Evolutionary conservation across 1,139 yeast genomes (phyloP).

Genomic region (Starmera stellimalicola): DNA sequence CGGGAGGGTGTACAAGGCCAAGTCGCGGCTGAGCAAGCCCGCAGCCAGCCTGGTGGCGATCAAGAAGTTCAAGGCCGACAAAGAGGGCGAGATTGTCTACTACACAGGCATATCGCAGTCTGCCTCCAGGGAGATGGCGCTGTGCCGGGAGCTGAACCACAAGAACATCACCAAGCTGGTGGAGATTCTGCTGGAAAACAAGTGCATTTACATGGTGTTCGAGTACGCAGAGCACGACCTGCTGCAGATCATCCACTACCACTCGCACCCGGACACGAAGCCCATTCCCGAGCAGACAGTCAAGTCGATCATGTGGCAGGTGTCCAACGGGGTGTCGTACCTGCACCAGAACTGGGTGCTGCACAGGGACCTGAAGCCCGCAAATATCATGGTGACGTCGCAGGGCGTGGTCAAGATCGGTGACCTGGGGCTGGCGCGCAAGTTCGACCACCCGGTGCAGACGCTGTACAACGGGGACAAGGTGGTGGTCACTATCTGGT

Average conservation of each 20-base stretch:
- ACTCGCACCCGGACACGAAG: slow-evolving; percentile 79
- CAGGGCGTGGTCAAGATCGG: slow-evolving; percentile 91
- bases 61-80: slow-evolving; percentile 89
- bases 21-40: slow-evolving; percentile 29
- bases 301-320: slow-evolving; percentile 85
- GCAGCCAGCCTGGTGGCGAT: slow-evolving; percentile 49
- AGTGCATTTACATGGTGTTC: slow-evolving; percentile 88
- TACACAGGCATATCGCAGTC: slow-evolving; percentile 95
- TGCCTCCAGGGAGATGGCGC: slow-evolving; percentile 93
- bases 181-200: slow-evolving; percentile 83
- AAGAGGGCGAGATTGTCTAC: slow-evolving; percentile 81
- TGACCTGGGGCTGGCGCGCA: slow-evolving; percentile 88
- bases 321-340: slow-evolving; percentile 82
- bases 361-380: slow-evolving; percentile 94
- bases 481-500: slow-evolving; percentile 98
- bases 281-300: slow-evolving; percentile 70
- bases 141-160: slow-evolving; percentile 81
- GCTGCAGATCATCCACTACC: slow-evolving; percentile 86
- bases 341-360: slow-evolving; percentile 93
- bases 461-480: slow-evolving; percentile 90
- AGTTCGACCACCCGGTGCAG: slow-evolving; percentile 83
- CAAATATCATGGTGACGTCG: slow-evolving; percentile 91
- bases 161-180: slow-evolving; percentile 70
- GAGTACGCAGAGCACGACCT: slow-evolving; percentile 95
- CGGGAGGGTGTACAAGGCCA: slow-evolving; percentile 93